Conservation (phyloP, 2,329 filamentous ascomycete genomes). For the Pseudogymnoascus sp. region DNA sequence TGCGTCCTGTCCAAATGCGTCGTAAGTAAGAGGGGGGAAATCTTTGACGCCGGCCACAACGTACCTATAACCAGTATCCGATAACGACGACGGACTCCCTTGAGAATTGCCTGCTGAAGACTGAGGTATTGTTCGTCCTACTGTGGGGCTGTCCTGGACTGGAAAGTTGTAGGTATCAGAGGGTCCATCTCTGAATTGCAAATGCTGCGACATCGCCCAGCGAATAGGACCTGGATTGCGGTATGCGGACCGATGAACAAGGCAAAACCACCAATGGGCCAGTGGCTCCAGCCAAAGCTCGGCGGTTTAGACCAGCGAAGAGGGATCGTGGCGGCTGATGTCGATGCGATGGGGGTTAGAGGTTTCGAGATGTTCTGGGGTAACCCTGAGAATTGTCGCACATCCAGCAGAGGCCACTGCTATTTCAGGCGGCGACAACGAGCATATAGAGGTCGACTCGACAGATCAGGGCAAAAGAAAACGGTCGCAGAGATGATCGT, state of each 20-base stretch:
- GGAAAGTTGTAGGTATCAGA: conserved; percentile 12
- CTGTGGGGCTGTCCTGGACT: conserved; percentile 11
- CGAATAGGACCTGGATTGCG: conserved; percentile 20
- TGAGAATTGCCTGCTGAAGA: conserved; percentile 16
- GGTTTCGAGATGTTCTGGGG: conserved; percentile 23
- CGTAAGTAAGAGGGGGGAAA: not conserved
- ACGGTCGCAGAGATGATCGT: not conserved
- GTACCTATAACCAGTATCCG: conserved; percentile 13
- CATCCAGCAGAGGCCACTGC: conserved; percentile 13
- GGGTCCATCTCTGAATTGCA: conserved; percentile 25
- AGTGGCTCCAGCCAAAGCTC: not conserved
- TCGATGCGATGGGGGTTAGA: conserved; percentile 17
- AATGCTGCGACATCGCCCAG: conserved; percentile 27
- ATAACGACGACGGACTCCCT: conserved; percentile 18
- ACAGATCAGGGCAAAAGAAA: not conserved
- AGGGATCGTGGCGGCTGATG: conserved; percentile 17
- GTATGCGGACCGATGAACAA: conserved; percentile 17
- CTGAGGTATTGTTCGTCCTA: conserved; percentile 11
- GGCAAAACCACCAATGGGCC: conserved; percentile 11
- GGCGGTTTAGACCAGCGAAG: conserved; percentile 3
- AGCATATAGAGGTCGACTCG: not conserved
- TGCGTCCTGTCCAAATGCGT: conserved; percentile 23
- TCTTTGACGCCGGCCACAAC: not conserved
- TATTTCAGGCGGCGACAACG: conserved; percentile 4
- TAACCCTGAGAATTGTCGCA: conserved; percentile 26